Evolutionary conservation across 257 asterid genomes (phyloP).

Genomic region (Perilla frutescens): DNA sequence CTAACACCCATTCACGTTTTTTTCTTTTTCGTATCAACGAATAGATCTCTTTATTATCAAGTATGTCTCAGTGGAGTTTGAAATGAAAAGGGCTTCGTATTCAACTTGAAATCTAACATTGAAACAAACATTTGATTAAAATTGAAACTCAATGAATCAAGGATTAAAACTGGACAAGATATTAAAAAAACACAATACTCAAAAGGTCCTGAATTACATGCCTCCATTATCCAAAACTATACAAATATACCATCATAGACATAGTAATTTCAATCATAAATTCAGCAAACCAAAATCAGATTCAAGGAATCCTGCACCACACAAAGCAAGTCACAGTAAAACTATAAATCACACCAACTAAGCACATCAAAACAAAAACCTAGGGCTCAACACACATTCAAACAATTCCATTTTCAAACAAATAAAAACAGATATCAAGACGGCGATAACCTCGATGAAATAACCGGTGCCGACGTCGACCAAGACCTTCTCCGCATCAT

Average conservation of each 20-base stretch:
- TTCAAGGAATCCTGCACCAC: not conserved
- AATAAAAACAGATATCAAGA: not conserved
- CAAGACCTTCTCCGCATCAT: constrained; percentile 86
- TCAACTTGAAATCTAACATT: not conserved
- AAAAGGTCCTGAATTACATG: constrained; percentile 6
- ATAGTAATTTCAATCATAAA: not conserved
- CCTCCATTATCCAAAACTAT: not conserved
- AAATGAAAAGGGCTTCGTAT: too few relatives aligned
- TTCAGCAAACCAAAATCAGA: constrained; percentile 11
- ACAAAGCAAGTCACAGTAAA: not conserved
- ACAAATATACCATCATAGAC: too few relatives aligned
- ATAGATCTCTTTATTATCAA: too few relatives aligned
- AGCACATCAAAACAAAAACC: not conserved
- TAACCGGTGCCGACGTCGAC: constrained; percentile 97
- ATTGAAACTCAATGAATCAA: not conserved
- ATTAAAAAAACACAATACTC: not conserved
- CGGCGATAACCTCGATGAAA: constrained; percentile 72
- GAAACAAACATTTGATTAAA: not conserved
- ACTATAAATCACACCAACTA: not conserved
- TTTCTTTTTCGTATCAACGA: too few relatives aligned
- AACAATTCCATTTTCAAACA: not conserved
- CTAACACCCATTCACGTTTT: too few relatives aligned
- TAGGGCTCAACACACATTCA: constrained; percentile 6
- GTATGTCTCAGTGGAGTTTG: too few relatives aligned
- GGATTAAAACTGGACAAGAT: not conserved